Conservation (phyloP, 2,329 filamentous ascomycete genomes). For the Fusarium sp. region DNA sequence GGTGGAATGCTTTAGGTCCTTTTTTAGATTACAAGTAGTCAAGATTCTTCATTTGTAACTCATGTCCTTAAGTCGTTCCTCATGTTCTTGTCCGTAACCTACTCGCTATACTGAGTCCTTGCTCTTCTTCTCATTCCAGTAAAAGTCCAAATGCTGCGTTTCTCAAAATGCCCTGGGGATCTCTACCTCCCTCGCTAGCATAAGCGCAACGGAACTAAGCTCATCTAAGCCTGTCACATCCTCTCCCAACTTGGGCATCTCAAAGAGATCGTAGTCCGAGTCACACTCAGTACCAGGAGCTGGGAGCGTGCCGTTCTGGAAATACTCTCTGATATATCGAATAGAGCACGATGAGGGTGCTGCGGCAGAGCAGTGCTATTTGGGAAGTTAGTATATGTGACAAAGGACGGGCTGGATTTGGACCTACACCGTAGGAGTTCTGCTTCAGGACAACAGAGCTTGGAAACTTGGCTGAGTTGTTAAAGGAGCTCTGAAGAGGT, state of each 20-base stretch:
- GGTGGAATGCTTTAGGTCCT: background rate
- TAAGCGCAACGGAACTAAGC: slow-evolving; percentile 33
- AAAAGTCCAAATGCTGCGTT: background rate
- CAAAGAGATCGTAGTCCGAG: slow-evolving; percentile 60
- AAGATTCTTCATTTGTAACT: background rate
- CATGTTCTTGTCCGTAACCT: background rate
- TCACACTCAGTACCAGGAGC: slow-evolving; percentile 60
- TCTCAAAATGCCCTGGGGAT: slow-evolving; percentile 34
- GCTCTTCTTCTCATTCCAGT: background rate
- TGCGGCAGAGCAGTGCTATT: slow-evolving; percentile 64
- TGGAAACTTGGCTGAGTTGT: slow-evolving; percentile 60
- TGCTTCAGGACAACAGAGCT: slow-evolving; percentile 62
- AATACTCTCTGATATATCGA: slow-evolving; percentile 58
- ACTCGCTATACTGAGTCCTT: background rate
- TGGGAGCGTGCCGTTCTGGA: slow-evolving; percentile 62
- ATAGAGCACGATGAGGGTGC: slow-evolving; percentile 61
- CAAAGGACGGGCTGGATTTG: too few species aligned
- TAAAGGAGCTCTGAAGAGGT: slow-evolving; percentile 60
- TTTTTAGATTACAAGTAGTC: background rate
- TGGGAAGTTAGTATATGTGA: slow-evolving; percentile 1
- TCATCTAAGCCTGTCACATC: slow-evolving; percentile 32
- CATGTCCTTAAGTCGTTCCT: background rate
- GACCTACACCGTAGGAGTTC: slow-evolving; percentile 64
- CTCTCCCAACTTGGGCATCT: slow-evolving; percentile 40
- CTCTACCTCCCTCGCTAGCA: slow-evolving; percentile 35